Percentiles rank a stretch among this genome's conserved stretches.
phyloP scores from a whole-genome alignment of 73 alveolate genomes.

The Paramecium primaurelia region DNA sequence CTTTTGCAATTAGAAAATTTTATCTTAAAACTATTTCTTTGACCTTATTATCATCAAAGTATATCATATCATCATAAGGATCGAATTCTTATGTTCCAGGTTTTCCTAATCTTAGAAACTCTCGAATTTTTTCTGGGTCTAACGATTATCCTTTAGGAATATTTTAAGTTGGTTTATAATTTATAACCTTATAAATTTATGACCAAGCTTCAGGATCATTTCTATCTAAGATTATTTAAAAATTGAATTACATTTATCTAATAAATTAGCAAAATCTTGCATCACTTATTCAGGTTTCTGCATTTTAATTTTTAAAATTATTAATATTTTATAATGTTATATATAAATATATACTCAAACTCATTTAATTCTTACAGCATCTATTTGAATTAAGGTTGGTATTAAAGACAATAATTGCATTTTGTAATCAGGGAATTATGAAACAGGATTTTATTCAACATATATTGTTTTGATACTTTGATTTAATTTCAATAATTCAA shows the following conservation, averaged over 20 bases:
- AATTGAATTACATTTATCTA: background rate
- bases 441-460: conserved; percentile 14
- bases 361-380: conserved; percentile 38
- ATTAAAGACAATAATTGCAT: background rate
- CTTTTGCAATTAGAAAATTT: conserved; percentile 56
- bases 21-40: conserved; percentile 60
- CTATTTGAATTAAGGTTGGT: background rate
- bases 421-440: conserved; percentile 17
- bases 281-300: conserved; percentile 49
- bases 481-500: background rate
- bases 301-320: background rate
- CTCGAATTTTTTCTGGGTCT: conserved; percentile 52
- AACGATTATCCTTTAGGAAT: conserved; percentile 45
- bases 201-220: conserved; percentile 62
- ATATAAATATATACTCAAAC: background rate
- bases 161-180: conserved; percentile 57
- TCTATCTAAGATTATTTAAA: conserved; percentile 15
- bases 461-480: background rate
- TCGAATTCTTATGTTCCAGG: conserved; percentile 62
- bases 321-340: background rate
- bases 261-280: conserved; percentile 36
- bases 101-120: conserved; percentile 51
- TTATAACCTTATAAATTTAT: conserved; percentile 53
- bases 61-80: conserved; percentile 60
- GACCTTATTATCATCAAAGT: conserved; percentile 58